phyloP scores from a whole-genome alignment of 1,284 basidiomycete genomes.

The Tilletia setariae region DNA sequence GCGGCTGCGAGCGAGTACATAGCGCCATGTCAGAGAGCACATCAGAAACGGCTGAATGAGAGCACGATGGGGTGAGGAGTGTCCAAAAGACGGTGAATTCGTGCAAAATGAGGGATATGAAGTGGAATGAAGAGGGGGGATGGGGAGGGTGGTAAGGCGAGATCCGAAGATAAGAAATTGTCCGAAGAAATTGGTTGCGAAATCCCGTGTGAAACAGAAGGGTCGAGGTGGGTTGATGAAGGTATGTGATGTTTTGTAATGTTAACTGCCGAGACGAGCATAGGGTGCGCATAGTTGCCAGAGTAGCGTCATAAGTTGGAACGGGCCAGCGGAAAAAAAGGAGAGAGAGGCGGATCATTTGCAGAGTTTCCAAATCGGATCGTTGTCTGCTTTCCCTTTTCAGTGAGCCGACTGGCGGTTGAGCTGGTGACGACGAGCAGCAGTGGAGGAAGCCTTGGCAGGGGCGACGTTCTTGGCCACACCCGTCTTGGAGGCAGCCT shows the following conservation, averaged over 20 bases:
- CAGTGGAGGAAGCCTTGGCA: not conserved
- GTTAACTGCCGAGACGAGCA: too few relatives aligned
- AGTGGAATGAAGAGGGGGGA: too few relatives aligned
- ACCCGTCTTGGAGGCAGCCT: not conserved
- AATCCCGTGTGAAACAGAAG: not conserved
- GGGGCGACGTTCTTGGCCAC: not conserved
- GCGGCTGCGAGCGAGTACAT: too few relatives aligned
- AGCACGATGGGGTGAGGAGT: too few relatives aligned
- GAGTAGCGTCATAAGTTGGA: too few relatives aligned
- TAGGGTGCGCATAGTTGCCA: too few relatives aligned
- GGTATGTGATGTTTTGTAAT: too few relatives aligned
- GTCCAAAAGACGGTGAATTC: too few relatives aligned
- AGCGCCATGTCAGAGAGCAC: too few relatives aligned
- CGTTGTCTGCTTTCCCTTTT: not conserved
- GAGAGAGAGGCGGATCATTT: not conserved
- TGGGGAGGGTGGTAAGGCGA: not conserved
- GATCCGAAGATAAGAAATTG: slow-evolving; percentile 1
- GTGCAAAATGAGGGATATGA: too few relatives aligned
- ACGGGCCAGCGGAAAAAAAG: not conserved
- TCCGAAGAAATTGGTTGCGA: not conserved
- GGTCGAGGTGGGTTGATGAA: not conserved
- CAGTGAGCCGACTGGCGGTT: slow-evolving; percentile 6
- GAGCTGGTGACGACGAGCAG: slow-evolving; percentile 1
- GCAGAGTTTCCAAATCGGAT: not conserved
- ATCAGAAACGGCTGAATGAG: too few relatives aligned